Evolutionary conservation across 176 grass and related monocot species (phyloP).

Genomic region (Chloris gayana): DNA sequence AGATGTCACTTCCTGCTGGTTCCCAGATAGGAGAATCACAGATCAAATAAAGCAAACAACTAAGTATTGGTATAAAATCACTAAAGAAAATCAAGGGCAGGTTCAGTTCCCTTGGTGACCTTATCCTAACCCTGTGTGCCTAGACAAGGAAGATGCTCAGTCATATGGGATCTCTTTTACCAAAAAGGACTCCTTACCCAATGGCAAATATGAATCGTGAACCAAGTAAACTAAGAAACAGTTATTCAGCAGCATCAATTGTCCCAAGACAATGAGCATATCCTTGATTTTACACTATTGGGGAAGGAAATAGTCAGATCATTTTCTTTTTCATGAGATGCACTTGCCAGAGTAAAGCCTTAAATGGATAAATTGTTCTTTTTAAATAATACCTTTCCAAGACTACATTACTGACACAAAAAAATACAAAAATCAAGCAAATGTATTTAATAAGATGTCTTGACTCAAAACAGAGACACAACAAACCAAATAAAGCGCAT

Average conservation of each 20-base stretch:
- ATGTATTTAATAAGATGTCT: conserved; percentile 23
- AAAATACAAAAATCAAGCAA: conserved; percentile 7
- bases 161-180: not conserved
- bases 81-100: conserved; percentile 3
- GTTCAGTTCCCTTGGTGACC: not conserved
- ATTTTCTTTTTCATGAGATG: no score
- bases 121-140: not conserved
- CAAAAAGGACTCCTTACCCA: not conserved
- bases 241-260: not conserved
- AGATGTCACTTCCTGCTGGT: not conserved
- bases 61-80: not conserved
- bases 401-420: not conserved
- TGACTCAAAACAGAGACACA: conserved; percentile 1
- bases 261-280: not conserved
- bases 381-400: conserved; percentile 20
- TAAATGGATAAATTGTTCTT: not conserved
- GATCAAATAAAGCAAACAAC: conserved; percentile 25
- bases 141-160: not conserved
- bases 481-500: conserved; percentile 18
- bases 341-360: conserved; percentile 9
- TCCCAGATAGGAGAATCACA: conserved; percentile 11
- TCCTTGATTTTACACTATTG: conserved; percentile 8
- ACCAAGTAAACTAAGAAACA: not conserved
- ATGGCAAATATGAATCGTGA: not conserved
- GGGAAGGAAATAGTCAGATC: no score